These are phyloP conservation scores for Rubia balearica DNA, from an alignment of 305 asterid species.

Conservation along the genomic window DNA sequence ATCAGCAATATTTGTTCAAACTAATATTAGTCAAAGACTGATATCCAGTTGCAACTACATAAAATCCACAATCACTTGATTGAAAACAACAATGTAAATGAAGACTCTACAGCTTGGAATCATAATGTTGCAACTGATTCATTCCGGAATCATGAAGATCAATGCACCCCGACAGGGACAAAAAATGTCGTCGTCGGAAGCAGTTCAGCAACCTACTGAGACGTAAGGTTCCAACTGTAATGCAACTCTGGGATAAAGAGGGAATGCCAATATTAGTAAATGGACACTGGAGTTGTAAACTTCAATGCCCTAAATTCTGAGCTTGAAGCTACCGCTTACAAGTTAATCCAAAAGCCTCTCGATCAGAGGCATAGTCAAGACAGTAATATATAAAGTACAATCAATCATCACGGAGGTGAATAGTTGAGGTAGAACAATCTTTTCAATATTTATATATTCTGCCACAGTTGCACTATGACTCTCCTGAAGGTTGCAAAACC, in stretches of 20 bases:
- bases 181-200: conserved; percentile 36
- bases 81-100: conserved; percentile 59
- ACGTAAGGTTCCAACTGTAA: conserved; percentile 32
- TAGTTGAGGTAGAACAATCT: conserved; percentile 15
- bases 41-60: conserved; percentile 46
- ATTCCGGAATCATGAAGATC: too few species aligned
- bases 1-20: conserved; percentile 68
- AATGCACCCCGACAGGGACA: conserved; percentile 60
- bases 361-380: conserved; percentile 42
- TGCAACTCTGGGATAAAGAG: conserved; percentile 32
- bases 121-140: conserved; percentile 30
- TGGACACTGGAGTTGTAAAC: conserved; percentile 55
- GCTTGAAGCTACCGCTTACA: conserved; percentile 59
- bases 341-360: conserved; percentile 69
- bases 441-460: conserved; percentile 25
- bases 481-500: conserved; percentile 58
- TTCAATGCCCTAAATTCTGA: conserved; percentile 51
- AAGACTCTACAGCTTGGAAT: conserved; percentile 36
- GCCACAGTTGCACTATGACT: conserved; percentile 15
- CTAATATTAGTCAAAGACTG: conserved; percentile 44
- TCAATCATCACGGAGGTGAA: conserved; percentile 39
- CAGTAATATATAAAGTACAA: conserved; percentile 38
- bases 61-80: conserved; percentile 46
- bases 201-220: conserved; percentile 44
- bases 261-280: conserved; percentile 27